These are phyloP conservation scores for Infundibulicybe gibba DNA, from an alignment of 768 basidiomycete species.

Conservation along the genomic window DNA sequence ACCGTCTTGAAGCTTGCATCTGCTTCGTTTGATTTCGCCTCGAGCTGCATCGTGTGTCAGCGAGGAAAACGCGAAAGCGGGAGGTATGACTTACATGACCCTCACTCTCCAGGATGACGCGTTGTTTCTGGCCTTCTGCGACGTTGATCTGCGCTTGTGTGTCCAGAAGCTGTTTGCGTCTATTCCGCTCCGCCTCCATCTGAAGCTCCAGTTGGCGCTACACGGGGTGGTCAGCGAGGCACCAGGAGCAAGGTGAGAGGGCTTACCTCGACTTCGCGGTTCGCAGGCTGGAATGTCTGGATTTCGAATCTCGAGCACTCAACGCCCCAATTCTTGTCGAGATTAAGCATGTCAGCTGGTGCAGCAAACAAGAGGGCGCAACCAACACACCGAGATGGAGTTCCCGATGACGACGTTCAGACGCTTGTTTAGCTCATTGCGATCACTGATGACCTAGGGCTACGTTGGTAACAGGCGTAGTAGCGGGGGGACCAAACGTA, in stretches of 20 bases:
- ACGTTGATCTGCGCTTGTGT: constrained; percentile 57
- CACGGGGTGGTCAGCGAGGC: not conserved
- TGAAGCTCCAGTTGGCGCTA: constrained; percentile 58
- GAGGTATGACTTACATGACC: constrained; percentile 32
- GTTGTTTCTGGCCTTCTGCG: constrained; percentile 54
- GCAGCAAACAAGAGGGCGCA: not conserved
- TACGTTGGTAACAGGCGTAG: not conserved
- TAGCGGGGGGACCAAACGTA: constrained; percentile 7
- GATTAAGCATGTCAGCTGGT: not conserved
- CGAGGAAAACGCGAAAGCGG: not conserved
- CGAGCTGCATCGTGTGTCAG: constrained; percentile 22
- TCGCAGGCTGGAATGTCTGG: constrained; percentile 57
- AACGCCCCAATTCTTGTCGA: constrained; percentile 48
- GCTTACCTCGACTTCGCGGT: constrained; percentile 53
- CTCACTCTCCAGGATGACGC: constrained; percentile 52
- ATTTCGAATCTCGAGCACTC: constrained; percentile 56
- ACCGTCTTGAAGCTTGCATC: constrained; percentile 48
- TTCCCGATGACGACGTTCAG: constrained; percentile 46
- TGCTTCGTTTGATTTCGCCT: constrained; percentile 51
- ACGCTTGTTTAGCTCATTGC: constrained; percentile 49
- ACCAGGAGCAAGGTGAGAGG: not conserved
- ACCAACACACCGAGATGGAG: constrained; percentile 35
- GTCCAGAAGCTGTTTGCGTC: constrained; percentile 53
- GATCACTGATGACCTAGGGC: constrained; percentile 44
- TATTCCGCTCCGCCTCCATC: constrained; percentile 56